Conservation (phyloP, 257 asterid species). For the Solanum piurae region DNA sequence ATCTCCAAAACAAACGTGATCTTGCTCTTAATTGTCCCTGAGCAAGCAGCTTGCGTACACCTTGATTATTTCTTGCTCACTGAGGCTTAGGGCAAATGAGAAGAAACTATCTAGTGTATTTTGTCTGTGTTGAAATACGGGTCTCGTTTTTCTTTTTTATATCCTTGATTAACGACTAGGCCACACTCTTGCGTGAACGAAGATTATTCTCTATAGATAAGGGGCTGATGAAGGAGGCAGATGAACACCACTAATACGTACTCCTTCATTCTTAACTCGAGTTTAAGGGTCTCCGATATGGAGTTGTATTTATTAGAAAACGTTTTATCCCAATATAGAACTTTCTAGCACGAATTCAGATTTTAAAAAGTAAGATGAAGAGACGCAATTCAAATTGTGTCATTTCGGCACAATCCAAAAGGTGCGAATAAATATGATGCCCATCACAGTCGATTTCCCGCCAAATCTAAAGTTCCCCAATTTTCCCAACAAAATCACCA, state of each 20-base stretch:
- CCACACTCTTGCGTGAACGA: too few relatives aligned
- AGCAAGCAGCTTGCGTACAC: not conserved
- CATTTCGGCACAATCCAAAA: not conserved
- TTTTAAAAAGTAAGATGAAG: too few relatives aligned
- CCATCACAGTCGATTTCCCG: not conserved
- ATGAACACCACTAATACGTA: too few relatives aligned
- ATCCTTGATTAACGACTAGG: not conserved
- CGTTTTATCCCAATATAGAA: too few relatives aligned
- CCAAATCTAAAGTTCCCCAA: not conserved
- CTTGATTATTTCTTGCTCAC: not conserved
- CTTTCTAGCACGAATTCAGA: too few relatives aligned
- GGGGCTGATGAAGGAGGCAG: too few relatives aligned
- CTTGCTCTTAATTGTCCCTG: not conserved
- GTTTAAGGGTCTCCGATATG: too few relatives aligned
- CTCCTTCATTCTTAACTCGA: too few relatives aligned
- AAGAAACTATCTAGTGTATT: not conserved
- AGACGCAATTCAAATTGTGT: not conserved
- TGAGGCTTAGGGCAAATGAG: not conserved
- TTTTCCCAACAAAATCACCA: not conserved
- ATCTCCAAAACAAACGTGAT: not conserved
- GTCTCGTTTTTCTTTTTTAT: not conserved
- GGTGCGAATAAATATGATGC: not conserved
- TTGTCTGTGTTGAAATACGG: not conserved
- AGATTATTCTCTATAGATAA: too few relatives aligned
- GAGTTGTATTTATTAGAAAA: rapidly evolving